Percentiles rank a stretch among this genome's conserved stretches.
Conservation (phyloP, 2,329 filamentous ascomycete genomes). For the Aspergillus nomiae region DNA sequence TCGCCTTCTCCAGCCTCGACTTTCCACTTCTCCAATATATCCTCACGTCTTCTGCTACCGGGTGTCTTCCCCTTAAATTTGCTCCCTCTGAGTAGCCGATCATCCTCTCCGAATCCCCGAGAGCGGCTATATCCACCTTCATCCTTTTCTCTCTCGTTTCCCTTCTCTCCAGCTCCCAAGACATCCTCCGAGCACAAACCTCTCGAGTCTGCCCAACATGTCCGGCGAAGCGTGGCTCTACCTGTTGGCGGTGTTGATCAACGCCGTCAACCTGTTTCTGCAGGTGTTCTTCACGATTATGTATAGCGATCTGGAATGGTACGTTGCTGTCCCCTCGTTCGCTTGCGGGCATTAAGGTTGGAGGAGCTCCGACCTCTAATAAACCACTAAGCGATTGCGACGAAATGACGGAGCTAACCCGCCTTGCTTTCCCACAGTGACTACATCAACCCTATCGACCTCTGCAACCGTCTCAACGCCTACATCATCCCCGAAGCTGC, state of each 20-base stretch:
- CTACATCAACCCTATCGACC: slow-evolving; percentile 99
- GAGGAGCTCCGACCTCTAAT: background rate
- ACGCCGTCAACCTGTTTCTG: slow-evolving; percentile 98
- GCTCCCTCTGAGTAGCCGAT: background rate
- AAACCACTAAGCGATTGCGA: slow-evolving; percentile 7
- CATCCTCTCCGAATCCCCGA: background rate
- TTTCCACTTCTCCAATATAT: slow-evolving; percentile 2
- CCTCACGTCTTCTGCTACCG: background rate
- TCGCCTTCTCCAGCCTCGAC: background rate
- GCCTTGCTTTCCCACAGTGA: slow-evolving; percentile 61
- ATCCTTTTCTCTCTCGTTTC: background rate
- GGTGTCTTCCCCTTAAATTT: background rate
- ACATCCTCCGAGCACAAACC: background rate
- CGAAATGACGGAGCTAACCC: slow-evolving; percentile 31
- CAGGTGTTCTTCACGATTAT: slow-evolving; percentile 99
- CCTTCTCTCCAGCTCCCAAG: slow-evolving; percentile 10
- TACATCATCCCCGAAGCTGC: slow-evolving; percentile 99
- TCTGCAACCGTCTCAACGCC: slow-evolving; percentile 99
- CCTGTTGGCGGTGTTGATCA: slow-evolving; percentile 96
- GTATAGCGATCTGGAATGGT: slow-evolving; percentile 99
- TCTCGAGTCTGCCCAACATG: slow-evolving; percentile 59
- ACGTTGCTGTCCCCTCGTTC: slow-evolving; percentile 45
- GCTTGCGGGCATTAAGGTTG: background rate
- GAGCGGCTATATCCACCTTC: background rate
- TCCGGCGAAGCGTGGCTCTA: slow-evolving; percentile 98